These are phyloP conservation scores for Erodium texanum DNA, from an alignment of 441 rosid species.

Conservation along the genomic window DNA sequence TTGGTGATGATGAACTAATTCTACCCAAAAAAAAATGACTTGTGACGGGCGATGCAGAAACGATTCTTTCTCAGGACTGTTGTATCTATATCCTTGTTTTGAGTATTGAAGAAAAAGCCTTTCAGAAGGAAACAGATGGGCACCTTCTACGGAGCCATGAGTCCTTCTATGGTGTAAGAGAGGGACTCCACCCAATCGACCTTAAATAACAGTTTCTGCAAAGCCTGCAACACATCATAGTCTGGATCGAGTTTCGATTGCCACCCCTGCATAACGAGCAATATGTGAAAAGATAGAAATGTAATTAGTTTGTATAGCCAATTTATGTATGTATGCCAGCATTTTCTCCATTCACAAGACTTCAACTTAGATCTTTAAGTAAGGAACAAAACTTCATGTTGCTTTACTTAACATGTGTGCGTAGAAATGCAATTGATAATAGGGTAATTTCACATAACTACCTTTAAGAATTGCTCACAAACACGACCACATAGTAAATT, in stretches of 20 bases:
- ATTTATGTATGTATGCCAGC: no score
- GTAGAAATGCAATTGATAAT: no score
- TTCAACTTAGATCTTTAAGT: no score
- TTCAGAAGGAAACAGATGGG: not conserved
- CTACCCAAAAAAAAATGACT: not conserved
- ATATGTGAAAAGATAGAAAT: not conserved
- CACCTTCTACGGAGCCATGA: constrained; percentile 39
- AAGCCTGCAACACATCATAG: constrained; percentile 37
- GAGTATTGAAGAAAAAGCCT: not conserved
- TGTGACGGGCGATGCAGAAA: not conserved
- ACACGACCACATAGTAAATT: no score
- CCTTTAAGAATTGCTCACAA: no score
- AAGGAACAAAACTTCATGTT: no score
- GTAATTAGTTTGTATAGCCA: no score
- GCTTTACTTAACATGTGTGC: no score
- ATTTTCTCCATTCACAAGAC: no score
- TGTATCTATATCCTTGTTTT: not conserved
- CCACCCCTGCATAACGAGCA: constrained; percentile 34
- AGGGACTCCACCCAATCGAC: constrained; percentile 46
- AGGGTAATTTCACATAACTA: no score
- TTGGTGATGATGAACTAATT: not conserved
- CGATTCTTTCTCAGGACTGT: no score
- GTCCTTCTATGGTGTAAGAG: constrained; percentile 48
- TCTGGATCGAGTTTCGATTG: constrained; percentile 53
- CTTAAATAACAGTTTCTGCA: constrained; percentile 41